Evolutionary conservation across 176 grass and related monocot genomes (phyloP).

Genomic region (Eleusine coracana): DNA sequence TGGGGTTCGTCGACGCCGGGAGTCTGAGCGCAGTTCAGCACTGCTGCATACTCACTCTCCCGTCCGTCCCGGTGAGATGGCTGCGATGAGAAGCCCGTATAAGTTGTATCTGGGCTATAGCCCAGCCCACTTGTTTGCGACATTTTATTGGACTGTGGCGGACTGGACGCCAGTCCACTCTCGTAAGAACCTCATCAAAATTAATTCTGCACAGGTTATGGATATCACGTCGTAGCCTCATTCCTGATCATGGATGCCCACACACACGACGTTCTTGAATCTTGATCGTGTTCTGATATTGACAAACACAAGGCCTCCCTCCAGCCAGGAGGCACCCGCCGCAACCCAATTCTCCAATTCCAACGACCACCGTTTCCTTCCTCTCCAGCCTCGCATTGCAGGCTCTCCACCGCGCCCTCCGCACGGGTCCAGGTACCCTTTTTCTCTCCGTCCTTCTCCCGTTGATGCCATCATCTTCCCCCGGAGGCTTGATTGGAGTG

Average conservation of each 20-base stretch:
- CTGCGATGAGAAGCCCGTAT: not conserved
- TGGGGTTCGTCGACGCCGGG: not conserved
- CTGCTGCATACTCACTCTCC: too few relatives aligned
- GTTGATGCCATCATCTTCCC: not conserved
- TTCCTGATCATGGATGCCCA: constrained; percentile 43
- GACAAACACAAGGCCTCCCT: not conserved
- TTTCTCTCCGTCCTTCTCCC: too few relatives aligned
- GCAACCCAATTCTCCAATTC: not conserved
- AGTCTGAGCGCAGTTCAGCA: not conserved
- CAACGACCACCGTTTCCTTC: constrained; percentile 25
- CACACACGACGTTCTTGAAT: constrained; percentile 40
- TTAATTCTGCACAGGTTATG: not conserved
- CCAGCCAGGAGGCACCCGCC: not conserved
- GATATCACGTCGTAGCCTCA: not conserved
- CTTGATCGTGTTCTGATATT: not conserved
- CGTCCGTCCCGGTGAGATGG: not conserved
- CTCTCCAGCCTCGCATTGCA: constrained; percentile 6
- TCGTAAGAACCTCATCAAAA: too few relatives aligned
- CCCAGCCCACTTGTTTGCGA: not conserved
- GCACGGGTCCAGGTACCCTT: constrained; percentile 26
- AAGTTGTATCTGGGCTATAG: not conserved
- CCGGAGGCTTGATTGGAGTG: not conserved
- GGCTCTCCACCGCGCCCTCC: not conserved
- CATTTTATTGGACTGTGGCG: too few relatives aligned
- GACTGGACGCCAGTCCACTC: too few relatives aligned